Evolutionary conservation across 345 rosid species (phyloP), one percentile per base, ranked within the genome.

Genomic region (Firmiana major): DNA sequence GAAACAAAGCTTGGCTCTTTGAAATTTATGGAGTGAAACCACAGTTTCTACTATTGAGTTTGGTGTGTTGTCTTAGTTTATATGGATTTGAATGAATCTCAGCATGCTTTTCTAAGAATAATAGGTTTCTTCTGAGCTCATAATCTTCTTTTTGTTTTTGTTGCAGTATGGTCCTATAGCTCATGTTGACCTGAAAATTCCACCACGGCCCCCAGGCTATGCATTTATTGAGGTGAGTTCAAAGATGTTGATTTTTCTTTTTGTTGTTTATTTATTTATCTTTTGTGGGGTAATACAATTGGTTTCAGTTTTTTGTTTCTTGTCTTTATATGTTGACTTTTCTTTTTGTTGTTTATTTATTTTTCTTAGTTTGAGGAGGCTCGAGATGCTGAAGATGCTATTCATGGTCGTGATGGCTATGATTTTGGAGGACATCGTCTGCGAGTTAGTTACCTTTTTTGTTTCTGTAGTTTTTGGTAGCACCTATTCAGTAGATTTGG

Each of bases 151-250:
- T 68, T 38, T 17, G 22, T 69, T 74, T 51, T 36, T 64, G 66
- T 74, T 83, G 86, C 87, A 93, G 99, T 96, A 96, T 87, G 99
- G 99, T 63, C 92, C 94, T 43, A 86, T 96, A 75, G 90, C 85
- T 34, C 93, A 92, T 79, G 90, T 97, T 59, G 99, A 94, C 69
- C 83, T 97, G 89, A 97, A 97, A 86, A 84, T 94, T 78, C 99
- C 99, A 46, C 99, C 98, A 58, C 89, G 99, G 83, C 98, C 99
- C 63, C 99, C 98, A 22, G 98, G 98, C 81, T 97, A 97, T 90
- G 98, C 98, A 19, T 97, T 97, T 78, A 95, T 97, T 21, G 99
- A 97, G 95, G 99, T 89, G 72, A 79, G 87, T 79, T 70, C 38
- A 1, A 62, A 63, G 40, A 45, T 74, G 42, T 24, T 48, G 21